Conservation (phyloP, 805 yeast genomes). For the Pichia deserticola region DNA sequence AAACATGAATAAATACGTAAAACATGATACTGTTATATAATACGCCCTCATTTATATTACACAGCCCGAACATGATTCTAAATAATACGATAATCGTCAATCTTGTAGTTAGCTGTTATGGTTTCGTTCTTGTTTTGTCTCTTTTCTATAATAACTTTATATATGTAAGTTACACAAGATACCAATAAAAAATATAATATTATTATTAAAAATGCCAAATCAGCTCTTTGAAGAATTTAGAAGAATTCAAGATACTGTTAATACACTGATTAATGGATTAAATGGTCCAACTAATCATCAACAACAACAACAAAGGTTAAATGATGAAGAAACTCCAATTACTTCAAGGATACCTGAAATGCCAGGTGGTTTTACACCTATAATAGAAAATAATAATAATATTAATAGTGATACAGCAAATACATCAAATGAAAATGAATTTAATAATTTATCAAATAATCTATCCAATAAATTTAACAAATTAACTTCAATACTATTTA, state of each 20-base stretch:
- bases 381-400: background rate
- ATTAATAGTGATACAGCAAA: no score
- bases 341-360: background rate
- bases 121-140: no score
- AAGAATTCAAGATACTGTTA: background rate
- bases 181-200: no score
- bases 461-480: background rate
- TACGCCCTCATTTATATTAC: no score
- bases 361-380: constrained; percentile 7
- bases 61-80: no score
- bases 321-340: constrained; percentile 7
- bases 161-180: no score
- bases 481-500: background rate
- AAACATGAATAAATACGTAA: no score
- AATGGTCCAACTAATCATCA: background rate
- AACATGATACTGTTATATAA: no score
- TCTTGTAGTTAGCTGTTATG: no score
- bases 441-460: background rate
- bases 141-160: no score
- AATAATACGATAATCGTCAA: no score
- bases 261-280: background rate
- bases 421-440: background rate
- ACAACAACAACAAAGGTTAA: background rate
- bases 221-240: background rate
- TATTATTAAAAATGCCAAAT: background rate